Conservation (phyloP, 306 rosid genomes). For the Trichosanthes cucumerina region DNA sequence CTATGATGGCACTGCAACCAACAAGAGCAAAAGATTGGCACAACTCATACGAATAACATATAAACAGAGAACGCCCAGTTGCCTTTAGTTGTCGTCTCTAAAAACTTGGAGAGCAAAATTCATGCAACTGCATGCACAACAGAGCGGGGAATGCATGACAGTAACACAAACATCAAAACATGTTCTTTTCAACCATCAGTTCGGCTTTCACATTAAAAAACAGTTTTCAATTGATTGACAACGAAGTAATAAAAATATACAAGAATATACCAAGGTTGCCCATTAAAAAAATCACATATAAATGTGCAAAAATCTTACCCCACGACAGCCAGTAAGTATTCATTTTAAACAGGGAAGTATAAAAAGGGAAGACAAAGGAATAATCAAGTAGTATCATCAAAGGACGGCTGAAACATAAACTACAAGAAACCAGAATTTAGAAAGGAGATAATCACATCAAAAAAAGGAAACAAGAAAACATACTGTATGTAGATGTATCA, state of each 20-base stretch:
- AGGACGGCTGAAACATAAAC: background rate
- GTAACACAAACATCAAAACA: background rate
- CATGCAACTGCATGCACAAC: background rate
- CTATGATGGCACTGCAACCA: conserved; percentile 12
- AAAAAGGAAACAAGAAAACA: conserved; percentile 15
- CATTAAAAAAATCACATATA: background rate
- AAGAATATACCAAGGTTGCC: background rate
- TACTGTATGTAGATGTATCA: conserved; percentile 93
- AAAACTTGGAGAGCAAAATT: background rate
- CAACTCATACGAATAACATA: background rate
- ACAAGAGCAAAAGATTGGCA: background rate
- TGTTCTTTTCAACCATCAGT: too few species aligned
- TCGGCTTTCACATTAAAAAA: background rate
- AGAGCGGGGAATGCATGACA: background rate
- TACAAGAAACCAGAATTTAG: background rate
- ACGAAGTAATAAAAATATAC: too few species aligned
- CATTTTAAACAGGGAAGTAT: background rate
- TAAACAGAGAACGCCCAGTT: background rate
- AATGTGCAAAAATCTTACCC: background rate
- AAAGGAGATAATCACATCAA: background rate
- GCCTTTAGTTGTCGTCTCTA: background rate
- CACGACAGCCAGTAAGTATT: background rate
- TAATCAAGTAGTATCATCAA: background rate
- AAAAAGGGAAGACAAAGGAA: background rate
- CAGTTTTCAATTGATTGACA: background rate